These are phyloP conservation scores for Boletus patriciae DNA, from an alignment of 768 basidiomycete species.

Conservation along the genomic window DNA sequence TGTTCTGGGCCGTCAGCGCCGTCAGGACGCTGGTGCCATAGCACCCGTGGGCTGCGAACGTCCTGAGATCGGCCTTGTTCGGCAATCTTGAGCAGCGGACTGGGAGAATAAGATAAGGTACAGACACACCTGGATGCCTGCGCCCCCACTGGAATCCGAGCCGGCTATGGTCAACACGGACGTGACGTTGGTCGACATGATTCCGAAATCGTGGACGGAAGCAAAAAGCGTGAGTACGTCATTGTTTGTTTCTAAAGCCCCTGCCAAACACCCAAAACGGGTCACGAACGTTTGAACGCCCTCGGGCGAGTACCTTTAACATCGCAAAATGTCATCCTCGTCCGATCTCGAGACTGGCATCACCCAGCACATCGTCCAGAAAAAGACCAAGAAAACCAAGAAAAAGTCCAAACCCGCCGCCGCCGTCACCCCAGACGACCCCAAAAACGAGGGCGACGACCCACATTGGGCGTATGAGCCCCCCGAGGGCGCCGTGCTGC, in stretches of 20 bases:
- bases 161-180: constrained; percentile 73
- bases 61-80: constrained; percentile 81
- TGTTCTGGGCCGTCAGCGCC: constrained; percentile 89
- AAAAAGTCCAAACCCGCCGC: constrained; percentile 12
- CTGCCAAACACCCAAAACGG: constrained; percentile 30
- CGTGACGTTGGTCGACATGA: constrained; percentile 19
- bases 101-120: neutral
- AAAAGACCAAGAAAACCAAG: constrained; percentile 13
- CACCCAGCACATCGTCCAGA: constrained; percentile 6
- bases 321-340: constrained; percentile 31
- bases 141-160: constrained; percentile 81
- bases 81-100: neutral
- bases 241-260: constrained; percentile 29
- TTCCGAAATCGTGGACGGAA: neutral
- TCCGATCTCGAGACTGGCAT: constrained; percentile 17
- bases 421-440: constrained; percentile 22
- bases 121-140: constrained; percentile 76
- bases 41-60: constrained; percentile 73
- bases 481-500: constrained; percentile 48
- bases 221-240: neutral
- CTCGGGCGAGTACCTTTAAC: too few species aligned
- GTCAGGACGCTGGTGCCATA: constrained; percentile 84
- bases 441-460: constrained; percentile 55
- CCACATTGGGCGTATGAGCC: constrained; percentile 61
- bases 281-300: neutral